phyloP scores from a whole-genome alignment of 139 green algal genomes.

The Tetradesmus obliquus region DNA sequence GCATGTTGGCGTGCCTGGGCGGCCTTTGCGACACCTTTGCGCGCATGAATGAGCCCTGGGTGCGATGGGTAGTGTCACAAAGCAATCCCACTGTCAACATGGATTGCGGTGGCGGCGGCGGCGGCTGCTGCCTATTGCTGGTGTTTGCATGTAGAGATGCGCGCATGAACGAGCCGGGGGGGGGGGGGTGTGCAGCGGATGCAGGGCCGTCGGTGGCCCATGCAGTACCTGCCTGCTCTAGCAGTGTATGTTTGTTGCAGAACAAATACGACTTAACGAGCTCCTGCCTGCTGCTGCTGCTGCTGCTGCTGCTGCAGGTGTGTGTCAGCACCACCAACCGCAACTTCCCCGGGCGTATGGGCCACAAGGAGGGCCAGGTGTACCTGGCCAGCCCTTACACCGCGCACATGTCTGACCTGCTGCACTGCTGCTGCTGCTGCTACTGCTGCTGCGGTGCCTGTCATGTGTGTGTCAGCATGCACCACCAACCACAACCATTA shows the following conservation, averaged over 20 bases:
- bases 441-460: not conserved
- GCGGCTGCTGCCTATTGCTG: too few species aligned
- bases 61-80: not conserved
- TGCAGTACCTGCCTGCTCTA: too few species aligned
- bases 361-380: slow-evolving; percentile 96
- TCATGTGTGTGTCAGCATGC: not conserved
- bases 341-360: slow-evolving; percentile 98
- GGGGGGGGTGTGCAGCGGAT: too few species aligned
- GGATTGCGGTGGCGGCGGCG: too few species aligned
- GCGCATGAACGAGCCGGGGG: too few species aligned
- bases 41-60: slow-evolving; percentile 92
- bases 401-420: slow-evolving; percentile 48
- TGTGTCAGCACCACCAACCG: slow-evolving; percentile 97
- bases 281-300: not conserved
- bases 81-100: too few species aligned
- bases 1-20: slow-evolving; percentile 78
- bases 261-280: too few species aligned
- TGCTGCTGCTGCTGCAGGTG: slow-evolving; percentile 53
- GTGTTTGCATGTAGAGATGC: too few species aligned
- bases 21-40: slow-evolving; percentile 95
- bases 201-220: too few species aligned
- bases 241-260: too few species aligned
- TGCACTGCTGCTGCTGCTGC: not conserved
- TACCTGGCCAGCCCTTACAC: slow-evolving; percentile 96
- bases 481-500: not conserved